Evolutionary conservation across 2,329 filamentous ascomycete species (phyloP), one percentile per base, ranked within the genome.

Genomic region (Sphaerulina musiva): DNA sequence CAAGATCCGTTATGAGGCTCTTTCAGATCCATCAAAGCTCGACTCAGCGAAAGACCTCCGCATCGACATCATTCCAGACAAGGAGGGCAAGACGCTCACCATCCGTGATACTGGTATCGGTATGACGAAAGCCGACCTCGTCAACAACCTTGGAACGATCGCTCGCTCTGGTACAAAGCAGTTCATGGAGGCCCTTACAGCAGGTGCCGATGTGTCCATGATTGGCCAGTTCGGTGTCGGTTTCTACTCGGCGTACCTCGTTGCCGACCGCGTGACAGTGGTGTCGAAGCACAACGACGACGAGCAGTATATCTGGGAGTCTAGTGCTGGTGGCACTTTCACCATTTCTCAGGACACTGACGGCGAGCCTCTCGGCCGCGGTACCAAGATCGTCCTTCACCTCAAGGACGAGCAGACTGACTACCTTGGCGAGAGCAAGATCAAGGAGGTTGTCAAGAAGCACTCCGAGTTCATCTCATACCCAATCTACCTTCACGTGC

Each of bases 401-500:
- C 82, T 98, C 72, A 98, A 98, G 88, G 93, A 98, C 68, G 93
- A 98, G 84, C 93, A 98, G 83, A 81, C 80, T 64, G 93, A 97
- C 76, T 98, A 95, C 85, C 82, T 97, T 66, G 95, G 97, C 78
- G 93, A 98, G 87, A 82, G 82, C 82, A 93, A 92, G 83, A 87
- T 98, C 82, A 98, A 98, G 88, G 93, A 98, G 83, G 92, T 98
- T 65, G 91, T 98, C 82, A 97, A 97, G 90, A 98, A 98, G 89
- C 93, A 98, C 87, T 97, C 93, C 73, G 93, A 98, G 81, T 98
- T 98, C 84, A 98, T 98, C 81, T 97, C 93, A 48, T 98, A 98
- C 84, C 93, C 93, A 72, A 98, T 98, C 86, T 98, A 96, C 84
- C 92, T 98, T 66, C 93, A 98, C 80, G 91, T 98, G 72, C 78